A percentile compares a stretch with the other conserved stretches of the same genome.
phyloP scores from a whole-genome alignment of 192 early-diverging fungal species.

The Coemansia sp. region DNA sequence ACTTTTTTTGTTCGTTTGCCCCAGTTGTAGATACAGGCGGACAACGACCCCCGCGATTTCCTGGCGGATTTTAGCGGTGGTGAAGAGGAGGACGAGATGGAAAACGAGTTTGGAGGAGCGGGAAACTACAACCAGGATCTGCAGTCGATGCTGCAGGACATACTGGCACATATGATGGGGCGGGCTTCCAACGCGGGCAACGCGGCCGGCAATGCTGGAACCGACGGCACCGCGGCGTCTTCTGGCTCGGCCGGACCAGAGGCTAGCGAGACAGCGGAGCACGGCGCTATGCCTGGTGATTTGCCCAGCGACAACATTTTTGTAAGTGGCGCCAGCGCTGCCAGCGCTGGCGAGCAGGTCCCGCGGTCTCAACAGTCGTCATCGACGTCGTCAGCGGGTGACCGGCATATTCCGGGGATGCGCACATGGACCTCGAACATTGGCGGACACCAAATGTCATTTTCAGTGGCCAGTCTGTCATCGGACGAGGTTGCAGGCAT shows the following conservation, averaged over 20 bases:
- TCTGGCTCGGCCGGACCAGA: neutral
- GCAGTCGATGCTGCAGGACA: conserved; percentile 43
- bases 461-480: conserved; percentile 37
- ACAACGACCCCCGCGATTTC: conserved; percentile 52
- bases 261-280: neutral
- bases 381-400: conserved; percentile 4
- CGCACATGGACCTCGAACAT: conserved; percentile 49
- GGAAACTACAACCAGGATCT: conserved; percentile 56
- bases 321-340: neutral
- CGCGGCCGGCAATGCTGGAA: neutral
- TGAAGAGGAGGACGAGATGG: conserved; percentile 52
- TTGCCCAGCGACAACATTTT: conserved; percentile 16
- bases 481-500: conserved; percentile 3
- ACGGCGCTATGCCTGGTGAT: conserved; percentile 10
- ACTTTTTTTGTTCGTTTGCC: neutral
- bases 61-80: conserved; percentile 15
- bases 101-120: conserved; percentile 56
- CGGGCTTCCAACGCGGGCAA: conserved; percentile 7
- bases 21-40: conserved; percentile 28
- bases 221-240: neutral
- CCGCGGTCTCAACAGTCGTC: neutral
- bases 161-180: conserved; percentile 39
- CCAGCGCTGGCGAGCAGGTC: neutral
- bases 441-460: conserved; percentile 31
- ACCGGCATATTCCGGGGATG: conserved; percentile 22